Evolutionary conservation across 75 land plant species (phyloP), one percentile per base, ranked within the genome.

Genomic region (Pinus taeda): DNA sequence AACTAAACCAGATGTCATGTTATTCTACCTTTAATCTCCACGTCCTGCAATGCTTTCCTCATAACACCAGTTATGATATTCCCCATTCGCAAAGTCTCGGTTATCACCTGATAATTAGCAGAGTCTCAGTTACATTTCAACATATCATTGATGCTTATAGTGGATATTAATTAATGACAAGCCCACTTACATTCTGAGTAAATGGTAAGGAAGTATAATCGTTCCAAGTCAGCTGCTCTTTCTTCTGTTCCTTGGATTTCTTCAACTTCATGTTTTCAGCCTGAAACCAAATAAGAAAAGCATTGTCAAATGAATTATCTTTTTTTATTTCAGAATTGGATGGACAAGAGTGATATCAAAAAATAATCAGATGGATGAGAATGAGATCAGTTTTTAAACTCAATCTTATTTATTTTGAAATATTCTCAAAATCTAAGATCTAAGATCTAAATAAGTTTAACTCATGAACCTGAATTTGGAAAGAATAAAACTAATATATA

Each of bases 41-140:
- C 87, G 79, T 95, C 98, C 77, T 89, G 83, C 39, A 87, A 65
- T 60, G 93, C 84, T 81, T 92, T 90, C 20, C 95, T 81, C 82
- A 89, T 85, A 4, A 90, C 87, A 15, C 81, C 89, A 37, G 82
- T 83, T 29, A 89, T 79, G 57, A 92, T 83, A 61, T 95, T 95
- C 74, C 87, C 95, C 90, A 95, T 58, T 74, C 98, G 75, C 11
- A 95, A 84, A 15, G 95, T 93, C 77, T 95, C 98, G 71, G 78
- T 89, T 57, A 95, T 92, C 61, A 95, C 95, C 98, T 95, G 82
- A 14, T 57, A 53, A 59, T 20, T 22, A 39, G 15, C 0, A 57
- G 30, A 15, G 24, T 18, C 36, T 76, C 12, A 33, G 29, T 26
- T 33, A 24, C 20, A 60, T 45, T 36, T 1, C 14, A 37, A 49